Evolutionary conservation across 441 rosid species (phyloP).

Genomic region (Melastoma candidum): DNA sequence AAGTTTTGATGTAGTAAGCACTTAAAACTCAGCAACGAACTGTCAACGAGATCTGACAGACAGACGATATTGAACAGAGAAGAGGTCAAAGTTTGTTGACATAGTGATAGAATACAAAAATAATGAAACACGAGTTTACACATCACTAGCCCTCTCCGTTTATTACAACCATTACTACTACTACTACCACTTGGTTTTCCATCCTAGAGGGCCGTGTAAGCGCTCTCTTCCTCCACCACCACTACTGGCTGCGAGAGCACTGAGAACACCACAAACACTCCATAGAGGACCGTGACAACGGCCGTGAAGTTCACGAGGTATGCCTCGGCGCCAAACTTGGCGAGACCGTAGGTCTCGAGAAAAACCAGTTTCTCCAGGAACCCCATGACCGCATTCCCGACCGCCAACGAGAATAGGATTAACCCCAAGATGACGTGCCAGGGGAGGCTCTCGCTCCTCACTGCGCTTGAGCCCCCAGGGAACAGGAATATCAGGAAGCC

Average conservation of each 20-base stretch:
- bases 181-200: too few species aligned
- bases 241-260: conserved; percentile 30
- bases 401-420: conserved; percentile 47
- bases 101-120: too few species aligned
- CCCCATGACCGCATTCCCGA: conserved; percentile 58
- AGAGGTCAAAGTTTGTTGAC: too few species aligned
- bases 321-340: conserved; percentile 59
- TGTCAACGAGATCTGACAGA: too few species aligned
- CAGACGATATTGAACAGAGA: too few species aligned
- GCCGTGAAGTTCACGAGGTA: conserved; percentile 84
- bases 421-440: conserved; percentile 78
- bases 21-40: too few species aligned
- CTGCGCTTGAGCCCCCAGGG: conserved; percentile 46
- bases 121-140: too few species aligned
- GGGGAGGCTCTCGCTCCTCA: conserved; percentile 48
- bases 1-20: too few species aligned
- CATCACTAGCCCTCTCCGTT: too few species aligned
- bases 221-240: conserved; percentile 21
- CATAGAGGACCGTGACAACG: conserved; percentile 50
- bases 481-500: conserved; percentile 68
- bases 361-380: conserved; percentile 83
- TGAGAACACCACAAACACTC: conserved; percentile 51
- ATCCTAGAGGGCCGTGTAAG: too few species aligned
- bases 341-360: conserved; percentile 63
- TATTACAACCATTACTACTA: too few species aligned